These are phyloP conservation scores for Rhodotorula sp. DNA, from an alignment of 1,284 basidiomycete species.

Conservation along the genomic window DNA sequence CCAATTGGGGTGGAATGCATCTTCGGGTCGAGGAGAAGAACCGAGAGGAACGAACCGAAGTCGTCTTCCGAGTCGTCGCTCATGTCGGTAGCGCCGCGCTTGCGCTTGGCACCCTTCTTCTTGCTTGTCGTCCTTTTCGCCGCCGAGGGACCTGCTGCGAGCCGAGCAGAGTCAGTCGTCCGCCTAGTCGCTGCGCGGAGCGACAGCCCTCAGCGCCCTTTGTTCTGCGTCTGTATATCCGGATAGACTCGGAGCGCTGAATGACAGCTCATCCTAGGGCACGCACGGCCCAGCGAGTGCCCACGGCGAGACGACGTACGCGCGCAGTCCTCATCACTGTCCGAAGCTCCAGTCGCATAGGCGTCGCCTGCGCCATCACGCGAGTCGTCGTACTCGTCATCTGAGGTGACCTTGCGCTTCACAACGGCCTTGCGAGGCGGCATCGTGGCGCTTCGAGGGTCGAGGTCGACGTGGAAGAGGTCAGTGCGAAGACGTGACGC, in stretches of 20 bases:
- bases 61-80: conserved; percentile 20
- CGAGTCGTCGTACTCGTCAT: not conserved
- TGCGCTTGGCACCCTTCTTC: conserved; percentile 2
- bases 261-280: not conserved
- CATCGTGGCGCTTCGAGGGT: not conserved
- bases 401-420: not conserved
- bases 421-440: not conserved
- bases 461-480: too few species aligned
- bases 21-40: not conserved
- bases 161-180: not conserved
- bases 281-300: not conserved
- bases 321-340: not conserved
- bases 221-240: too few species aligned
- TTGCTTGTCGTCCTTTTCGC: not conserved
- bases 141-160: not conserved
- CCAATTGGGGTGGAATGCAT: not conserved
- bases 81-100: conserved; percentile 12
- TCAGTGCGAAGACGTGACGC: not conserved
- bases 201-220: not conserved
- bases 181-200: not conserved
- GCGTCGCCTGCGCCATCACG: not conserved
- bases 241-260: not conserved
- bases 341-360: not conserved
- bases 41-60: not conserved
- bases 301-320: not conserved